These are phyloP conservation scores for Zizania palustris DNA, from an alignment of 202 grass and related monocot genomes.

Conservation along the genomic window DNA sequence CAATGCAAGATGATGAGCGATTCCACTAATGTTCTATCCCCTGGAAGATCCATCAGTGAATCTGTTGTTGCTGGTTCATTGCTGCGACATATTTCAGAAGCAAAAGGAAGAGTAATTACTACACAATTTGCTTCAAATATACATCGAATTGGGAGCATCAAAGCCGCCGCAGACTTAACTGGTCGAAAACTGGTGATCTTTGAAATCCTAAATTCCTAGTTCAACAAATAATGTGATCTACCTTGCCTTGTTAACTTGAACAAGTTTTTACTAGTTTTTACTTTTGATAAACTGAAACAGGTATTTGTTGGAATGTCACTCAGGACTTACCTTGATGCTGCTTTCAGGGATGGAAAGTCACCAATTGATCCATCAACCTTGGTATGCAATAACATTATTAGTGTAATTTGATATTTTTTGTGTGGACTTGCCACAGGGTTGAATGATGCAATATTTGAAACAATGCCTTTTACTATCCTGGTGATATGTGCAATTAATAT, in stretches of 20 bases:
- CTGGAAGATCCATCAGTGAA: constrained; percentile 96
- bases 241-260: constrained; percentile 26
- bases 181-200: constrained; percentile 81
- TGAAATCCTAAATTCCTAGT: constrained; percentile 16
- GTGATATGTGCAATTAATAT: constrained; percentile 29
- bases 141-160: constrained; percentile 97
- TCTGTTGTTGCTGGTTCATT: constrained; percentile 87
- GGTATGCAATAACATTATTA: constrained; percentile 60
- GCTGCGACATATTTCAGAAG: constrained; percentile 78
- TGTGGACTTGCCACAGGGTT: not conserved
- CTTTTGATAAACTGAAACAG: constrained; percentile 57
- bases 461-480: not conserved
- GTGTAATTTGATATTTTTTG: constrained; percentile 1
- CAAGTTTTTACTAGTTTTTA: constrained; percentile 31
- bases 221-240: constrained; percentile 7
- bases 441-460: constrained; percentile 21
- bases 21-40: constrained; percentile 93
- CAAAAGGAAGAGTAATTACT: constrained; percentile 96
- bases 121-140: constrained; percentile 99
- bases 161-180: constrained; percentile 95
- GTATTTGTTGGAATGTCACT: constrained; percentile 98
- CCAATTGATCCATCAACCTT: constrained; percentile 98
- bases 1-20: constrained; percentile 96
- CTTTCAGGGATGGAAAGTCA: constrained; percentile 98
- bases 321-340: constrained; percentile 96